These are phyloP conservation scores for Fusarium abutilonis DNA, from an alignment of 2,329 filamentous ascomycete species.

Conservation along the genomic window DNA sequence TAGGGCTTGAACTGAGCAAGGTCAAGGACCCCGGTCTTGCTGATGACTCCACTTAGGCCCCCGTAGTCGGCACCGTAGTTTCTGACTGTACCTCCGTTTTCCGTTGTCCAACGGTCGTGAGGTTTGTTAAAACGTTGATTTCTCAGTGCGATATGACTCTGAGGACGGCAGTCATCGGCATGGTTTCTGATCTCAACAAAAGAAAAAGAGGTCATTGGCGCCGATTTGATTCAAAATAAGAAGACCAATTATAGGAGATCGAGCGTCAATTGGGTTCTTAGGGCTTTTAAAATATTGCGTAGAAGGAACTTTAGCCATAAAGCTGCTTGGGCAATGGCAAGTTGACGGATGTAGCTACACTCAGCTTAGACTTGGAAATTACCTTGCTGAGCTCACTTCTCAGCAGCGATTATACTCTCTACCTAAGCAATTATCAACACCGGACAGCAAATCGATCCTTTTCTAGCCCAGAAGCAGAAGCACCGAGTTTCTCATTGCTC, in stretches of 20 bases:
- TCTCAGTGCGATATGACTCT: conserved; percentile 16
- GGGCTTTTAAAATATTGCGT: conserved; percentile 24
- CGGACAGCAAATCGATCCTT: conserved; percentile 11
- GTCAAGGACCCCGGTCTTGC: conserved; percentile 1
- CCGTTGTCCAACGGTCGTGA: conserved; percentile 18
- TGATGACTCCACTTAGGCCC: conserved; percentile 28
- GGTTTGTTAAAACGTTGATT: conserved; percentile 3
- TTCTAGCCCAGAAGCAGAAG: not conserved
- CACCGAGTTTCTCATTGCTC: conserved; percentile 7
- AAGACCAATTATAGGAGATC: conserved; percentile 16
- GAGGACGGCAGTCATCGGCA: conserved; percentile 35
- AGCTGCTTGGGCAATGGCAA: not conserved
- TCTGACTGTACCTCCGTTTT: conserved; percentile 33
- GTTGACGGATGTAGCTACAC: conserved; percentile 1
- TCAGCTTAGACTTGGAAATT: conserved; percentile 4
- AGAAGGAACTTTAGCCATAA: conserved; percentile 8
- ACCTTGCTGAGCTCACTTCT: too few species aligned
- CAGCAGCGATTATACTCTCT: too few species aligned
- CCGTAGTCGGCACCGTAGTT: conserved; percentile 35
- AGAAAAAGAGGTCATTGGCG: not conserved
- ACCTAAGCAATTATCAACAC: conserved; percentile 22
- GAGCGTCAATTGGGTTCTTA: conserved; percentile 17
- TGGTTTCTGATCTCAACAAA: conserved; percentile 5
- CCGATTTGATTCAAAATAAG: conserved; percentile 2
- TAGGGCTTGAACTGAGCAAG: conserved; percentile 11